Percentiles rank a stretch among this genome's conserved stretches.
phyloP scores from a whole-genome alignment of 1,284 basidiomycete genomes.

The Pseudozyma tsukubaensis region DNA sequence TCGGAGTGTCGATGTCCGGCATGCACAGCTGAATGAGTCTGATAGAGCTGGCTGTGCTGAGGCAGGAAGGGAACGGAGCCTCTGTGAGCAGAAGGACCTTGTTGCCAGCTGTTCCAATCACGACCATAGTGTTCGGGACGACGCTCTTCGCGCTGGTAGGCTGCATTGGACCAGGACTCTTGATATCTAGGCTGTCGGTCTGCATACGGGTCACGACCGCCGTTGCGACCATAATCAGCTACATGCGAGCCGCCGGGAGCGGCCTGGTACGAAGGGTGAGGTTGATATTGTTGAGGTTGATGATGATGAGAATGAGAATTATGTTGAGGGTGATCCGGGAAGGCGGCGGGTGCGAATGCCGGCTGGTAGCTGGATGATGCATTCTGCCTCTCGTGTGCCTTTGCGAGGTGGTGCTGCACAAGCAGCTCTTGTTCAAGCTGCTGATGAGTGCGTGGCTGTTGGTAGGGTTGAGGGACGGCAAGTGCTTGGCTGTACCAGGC shows the following conservation, averaged over 20 bases:
- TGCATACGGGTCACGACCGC: conserved; percentile 4
- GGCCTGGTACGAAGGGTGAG: conserved; percentile 13
- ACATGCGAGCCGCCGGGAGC: not conserved
- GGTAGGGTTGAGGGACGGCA: conserved; percentile 18
- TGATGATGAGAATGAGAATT: conserved; percentile 14
- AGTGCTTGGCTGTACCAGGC: conserved; percentile 33
- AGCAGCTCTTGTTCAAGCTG: conserved; percentile 56
- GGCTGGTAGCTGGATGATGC: conserved; percentile 14
- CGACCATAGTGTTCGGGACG: conserved; percentile 7
- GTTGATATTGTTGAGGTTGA: conserved; percentile 15
- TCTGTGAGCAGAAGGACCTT: conserved; percentile 17
- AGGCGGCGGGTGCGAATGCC: conserved; percentile 9
- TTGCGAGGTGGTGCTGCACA: conserved; percentile 53
- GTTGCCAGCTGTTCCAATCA: conserved; percentile 30
- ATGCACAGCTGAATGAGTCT: conserved; percentile 9
- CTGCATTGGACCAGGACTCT: conserved; percentile 20
- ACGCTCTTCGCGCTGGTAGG: conserved; percentile 24
- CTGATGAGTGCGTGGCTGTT: conserved; percentile 49
- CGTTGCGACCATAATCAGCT: conserved; percentile 3
- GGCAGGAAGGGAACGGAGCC: conserved; percentile 21
- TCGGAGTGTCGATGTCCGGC: conserved; percentile 25
- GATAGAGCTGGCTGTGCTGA: conserved; percentile 15
- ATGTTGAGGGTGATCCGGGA: conserved; percentile 7
- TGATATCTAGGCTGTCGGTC: conserved; percentile 19
- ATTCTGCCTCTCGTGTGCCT: conserved; percentile 39